Evolutionary conservation across 306 rosid species (phyloP), one percentile per base, ranked within the genome.

Genomic region (Cucumis sativus): DNA sequence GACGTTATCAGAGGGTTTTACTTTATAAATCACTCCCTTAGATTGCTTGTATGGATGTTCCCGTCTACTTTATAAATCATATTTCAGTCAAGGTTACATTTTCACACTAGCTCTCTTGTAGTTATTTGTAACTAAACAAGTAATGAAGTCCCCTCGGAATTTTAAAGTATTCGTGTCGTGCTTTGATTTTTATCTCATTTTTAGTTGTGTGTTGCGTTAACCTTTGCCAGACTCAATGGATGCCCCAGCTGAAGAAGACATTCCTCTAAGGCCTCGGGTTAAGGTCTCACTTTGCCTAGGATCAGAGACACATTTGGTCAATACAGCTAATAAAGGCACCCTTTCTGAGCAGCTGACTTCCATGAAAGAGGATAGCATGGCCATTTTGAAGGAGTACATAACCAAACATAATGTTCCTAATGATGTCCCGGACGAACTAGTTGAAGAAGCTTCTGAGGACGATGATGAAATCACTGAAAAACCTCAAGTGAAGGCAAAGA

Each of bases 361-460:
- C 6, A 20, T 86, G 81, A 93, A 91, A 82, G 96, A 85, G 80
- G 84, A 88, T 73, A 88, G 93, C 87, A 90, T 91, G 98, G 54
- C 77, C 25, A 77, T 92, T 59, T 79, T 91, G 89, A 89, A 91
- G 91, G 95, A 90, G 52, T 94, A 85, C 90, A 91, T 90, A 74
- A 94, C 96, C 77, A 90, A 61, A 85, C 87, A 94, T 79, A 91
- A 90, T 85, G 90, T 84, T 84, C 92, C 96, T 62, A 87, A 88
- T 15, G 95, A 94, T 21, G 91, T 94, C 25, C 95, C 98, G 0
- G 91, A 94, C 55, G 97, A 91, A 76, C 77, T 83, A n/a, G 81
- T 80, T 67, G 98, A 87, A 81, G 78, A 79, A 57, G 87, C 90
- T 64, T 91, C 96, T 2, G 93, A 86, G 30, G 98, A 91, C 5